Evolutionary conservation across 2,329 filamentous ascomycete genomes (phyloP), one percentile per base, ranked within the genome.

Genomic region (Aspergillus piperis): DNA sequence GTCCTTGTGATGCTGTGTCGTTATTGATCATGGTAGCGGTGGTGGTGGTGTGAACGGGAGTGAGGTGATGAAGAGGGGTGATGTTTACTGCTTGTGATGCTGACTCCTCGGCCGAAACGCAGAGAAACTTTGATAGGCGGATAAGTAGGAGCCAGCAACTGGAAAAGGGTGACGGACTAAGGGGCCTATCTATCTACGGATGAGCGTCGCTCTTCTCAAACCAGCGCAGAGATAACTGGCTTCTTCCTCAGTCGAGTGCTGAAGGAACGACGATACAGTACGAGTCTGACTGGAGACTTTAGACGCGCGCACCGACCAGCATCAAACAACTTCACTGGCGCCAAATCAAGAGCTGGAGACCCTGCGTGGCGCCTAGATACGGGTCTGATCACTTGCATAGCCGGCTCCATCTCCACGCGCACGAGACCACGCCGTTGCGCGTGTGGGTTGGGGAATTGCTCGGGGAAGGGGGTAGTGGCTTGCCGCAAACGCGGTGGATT

Each of bases 311-410:
- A 70, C 59, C 58, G 49, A 60, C 60, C 57, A 61, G 53, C 42
- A 61, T 42, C 50, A 62, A 66, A 67, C 25, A 59, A 62, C 61
- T 63, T 61, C 54, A 59, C 65, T 60, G 65, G 68, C 68, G 70
- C 67, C 65, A 59, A 57, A 62, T 63, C 64, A 53, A 61, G 58
- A 59, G 58, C 57, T 61, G 62, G 61, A 63, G 61, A 66, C 61
- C 63, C 66, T 68, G 63, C 56, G 64, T 63, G 64, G 63, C 65
- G 64, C 59, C 59, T 62, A 62, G 62, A 64, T 60, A 68, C 67
- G 65, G 66, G 68, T 66, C 67, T 65, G 59, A 71, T 75, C 66
- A 70, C 73, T 66, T 75, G 71, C 73, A 75, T 73, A 74, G 60
- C 70, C 71, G 72, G 66, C 65, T 70, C 69, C 67, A 68, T 68